These are phyloP conservation scores for Ophiostoma australiae DNA, from an alignment of 2,329 filamentous ascomycete genomes.

Conservation along the genomic window DNA sequence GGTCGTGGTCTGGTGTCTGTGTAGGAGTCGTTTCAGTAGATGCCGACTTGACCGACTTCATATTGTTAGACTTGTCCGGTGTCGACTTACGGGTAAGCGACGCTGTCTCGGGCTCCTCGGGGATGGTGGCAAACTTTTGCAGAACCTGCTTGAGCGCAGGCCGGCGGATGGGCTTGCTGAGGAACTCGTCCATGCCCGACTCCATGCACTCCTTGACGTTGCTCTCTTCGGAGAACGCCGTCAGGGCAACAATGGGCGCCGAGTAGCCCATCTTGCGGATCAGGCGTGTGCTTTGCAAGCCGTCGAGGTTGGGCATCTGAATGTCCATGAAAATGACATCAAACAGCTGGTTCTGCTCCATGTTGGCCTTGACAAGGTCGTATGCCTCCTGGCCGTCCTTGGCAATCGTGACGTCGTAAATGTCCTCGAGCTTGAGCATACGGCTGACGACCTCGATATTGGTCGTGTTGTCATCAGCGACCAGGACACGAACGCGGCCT, in stretches of 20 bases:
- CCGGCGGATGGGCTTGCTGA: conserved; percentile 71
- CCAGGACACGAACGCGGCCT: conserved; percentile 70
- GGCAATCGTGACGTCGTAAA: conserved; percentile 85
- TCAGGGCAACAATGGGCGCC: conserved; percentile 83
- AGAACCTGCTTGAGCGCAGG: conserved; percentile 81
- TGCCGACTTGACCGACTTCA: not conserved
- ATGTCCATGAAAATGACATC: conserved; percentile 96
- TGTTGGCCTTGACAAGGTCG: conserved; percentile 75
- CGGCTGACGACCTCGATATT: conserved; percentile 56
- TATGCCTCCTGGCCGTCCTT: conserved; percentile 84
- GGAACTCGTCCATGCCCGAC: conserved; percentile 87
- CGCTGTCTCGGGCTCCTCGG: conserved; percentile 58
- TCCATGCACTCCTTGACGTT: conserved; percentile 84
- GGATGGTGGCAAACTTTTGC: conserved; percentile 76
- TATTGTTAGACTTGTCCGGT: not conserved
- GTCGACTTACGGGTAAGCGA: not conserved
- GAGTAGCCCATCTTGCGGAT: conserved; percentile 84
- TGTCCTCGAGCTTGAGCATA: conserved; percentile 68
- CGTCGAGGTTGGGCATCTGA: conserved; percentile 90
- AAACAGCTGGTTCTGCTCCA: conserved; percentile 67
- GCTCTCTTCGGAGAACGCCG: conserved; percentile 84
- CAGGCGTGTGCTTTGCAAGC: conserved; percentile 75
- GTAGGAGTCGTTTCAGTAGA: not conserved
- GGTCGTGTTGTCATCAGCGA: conserved; percentile 66
- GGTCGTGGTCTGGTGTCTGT: not conserved